These are phyloP conservation scores for Beauveria brongniartii DNA, from an alignment of 2,329 filamentous ascomycete species.

Conservation along the genomic window DNA sequence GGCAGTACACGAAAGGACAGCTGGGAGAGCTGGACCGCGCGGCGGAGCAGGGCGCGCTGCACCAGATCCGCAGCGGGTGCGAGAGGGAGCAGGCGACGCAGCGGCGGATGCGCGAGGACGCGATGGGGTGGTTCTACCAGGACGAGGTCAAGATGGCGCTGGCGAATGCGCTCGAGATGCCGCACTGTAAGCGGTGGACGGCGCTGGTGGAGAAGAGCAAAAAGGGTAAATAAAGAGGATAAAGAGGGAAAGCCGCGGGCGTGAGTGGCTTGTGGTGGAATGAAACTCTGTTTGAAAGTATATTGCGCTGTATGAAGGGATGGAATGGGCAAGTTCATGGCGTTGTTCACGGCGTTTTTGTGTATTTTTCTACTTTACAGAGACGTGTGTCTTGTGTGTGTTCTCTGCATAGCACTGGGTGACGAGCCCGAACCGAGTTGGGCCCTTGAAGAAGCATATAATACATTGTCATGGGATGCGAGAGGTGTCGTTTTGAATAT, in stretches of 20 bases:
- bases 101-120: constrained; percentile 63
- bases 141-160: constrained; percentile 71
- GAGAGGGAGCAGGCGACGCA: constrained; percentile 61
- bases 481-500: not conserved
- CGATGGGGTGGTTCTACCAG: constrained; percentile 79
- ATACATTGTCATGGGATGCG: not conserved
- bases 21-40: constrained; percentile 66
- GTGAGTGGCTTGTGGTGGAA: not conserved
- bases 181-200: constrained; percentile 44
- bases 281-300: not conserved
- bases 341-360: constrained; percentile 7
- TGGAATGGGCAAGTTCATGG: not conserved
- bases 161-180: constrained; percentile 48
- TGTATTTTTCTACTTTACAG: not conserved
- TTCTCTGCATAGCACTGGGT: constrained; percentile 10
- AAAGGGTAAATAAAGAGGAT: constrained; percentile 4
- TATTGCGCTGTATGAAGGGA: not conserved
- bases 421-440: not conserved
- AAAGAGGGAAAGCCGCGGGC: not conserved
- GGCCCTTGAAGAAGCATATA: constrained; percentile 2
- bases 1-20: constrained; percentile 59
- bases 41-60: constrained; percentile 68
- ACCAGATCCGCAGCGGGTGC: constrained; percentile 61
- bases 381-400: not conserved
- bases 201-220: constrained; percentile 21